phyloP scores from a whole-genome alignment of 345 rosid genomes.

The Aquilaria malaccensis region DNA sequence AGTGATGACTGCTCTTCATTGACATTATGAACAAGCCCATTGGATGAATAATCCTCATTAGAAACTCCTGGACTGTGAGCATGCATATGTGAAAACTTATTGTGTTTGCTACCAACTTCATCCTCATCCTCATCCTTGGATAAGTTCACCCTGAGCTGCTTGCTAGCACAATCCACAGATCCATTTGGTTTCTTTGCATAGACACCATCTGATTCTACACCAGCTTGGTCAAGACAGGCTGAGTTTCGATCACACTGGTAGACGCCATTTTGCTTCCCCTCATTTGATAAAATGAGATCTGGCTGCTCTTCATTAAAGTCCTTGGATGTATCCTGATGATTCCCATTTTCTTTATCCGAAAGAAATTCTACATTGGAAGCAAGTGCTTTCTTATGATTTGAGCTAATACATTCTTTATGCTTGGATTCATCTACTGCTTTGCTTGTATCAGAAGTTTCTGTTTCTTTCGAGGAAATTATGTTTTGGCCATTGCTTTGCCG shows the following conservation, averaged over 20 bases:
- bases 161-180: not conserved
- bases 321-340: slow-evolving; percentile 10
- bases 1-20: slow-evolving; percentile 18
- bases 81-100: slow-evolving; percentile 9
- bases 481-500: slow-evolving; percentile 23
- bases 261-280: slow-evolving; percentile 8
- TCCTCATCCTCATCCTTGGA: slow-evolving; percentile 18
- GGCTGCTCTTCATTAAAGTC: slow-evolving; percentile 18
- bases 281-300: slow-evolving; percentile 13
- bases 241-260: not conserved
- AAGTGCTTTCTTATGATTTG: slow-evolving; percentile 19
- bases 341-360: slow-evolving; percentile 14
- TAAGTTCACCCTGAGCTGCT: slow-evolving; percentile 17
- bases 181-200: not conserved
- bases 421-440: slow-evolving; percentile 19
- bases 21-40: slow-evolving; percentile 13
- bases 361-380: slow-evolving; percentile 23
- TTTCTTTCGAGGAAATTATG: slow-evolving; percentile 23
- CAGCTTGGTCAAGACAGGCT: not conserved
- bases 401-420: slow-evolving; percentile 24
- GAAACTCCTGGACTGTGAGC: slow-evolving; percentile 16
- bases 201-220: slow-evolving; percentile 7
- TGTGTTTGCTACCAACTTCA: slow-evolving; percentile 15
- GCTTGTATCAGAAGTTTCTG: slow-evolving; percentile 18
- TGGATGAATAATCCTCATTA: slow-evolving; percentile 8